Base-by-base conservation (phyloP, 169 alveolate species). In the Eimeria zaria region DNA sequence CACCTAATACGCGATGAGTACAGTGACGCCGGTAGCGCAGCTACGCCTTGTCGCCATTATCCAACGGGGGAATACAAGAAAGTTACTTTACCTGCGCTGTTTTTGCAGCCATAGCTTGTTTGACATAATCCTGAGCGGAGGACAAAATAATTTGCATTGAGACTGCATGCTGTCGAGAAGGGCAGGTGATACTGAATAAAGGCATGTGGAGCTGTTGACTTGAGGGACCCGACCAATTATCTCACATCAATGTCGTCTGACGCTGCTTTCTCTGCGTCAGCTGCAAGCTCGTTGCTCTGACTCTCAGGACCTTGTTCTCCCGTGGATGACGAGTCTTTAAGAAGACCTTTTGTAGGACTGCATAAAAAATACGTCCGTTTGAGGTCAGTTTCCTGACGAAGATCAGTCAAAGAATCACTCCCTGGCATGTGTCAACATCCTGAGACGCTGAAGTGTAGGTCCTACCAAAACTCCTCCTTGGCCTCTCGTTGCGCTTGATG, bases 401-500 rank as follows among this genome's bases (percentile, higher is more conserved):
- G 51, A 18, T 18, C 83, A 36, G 83, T 16, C 55, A 36, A 39
- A 51, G 4, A 24, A 30, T 0, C 1, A 8, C 69, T 36, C 67
- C 22, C 27, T 51, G 53, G 71, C 9, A n/a, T 14, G 16, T 16
- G 51, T 27, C 46, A 18, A 36, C 55, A n/a, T 48, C 71, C 41
- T 55, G 8, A 55, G 30, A 36, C 76, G 7, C 51, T 36, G 51
- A 53, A 51, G n/a, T 30, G 69, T n/a, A 41, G 5, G 4, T 24
- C 91, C 22, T 84, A 87, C 94, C 12, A 16, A 53, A 87, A n/a
- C 69, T 87, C 64, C 6, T 62, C 62, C 46, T 62, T 51, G 18
- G 94, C 83, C 81, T 87, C 83, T 22, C 62, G 53, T 46, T 87
- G 94, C 41, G 20, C 18, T 64, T 64, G 58, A 41, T 64, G 94